Evolutionary conservation across 2,329 filamentous ascomycete species (phyloP).

Genomic region (Didymella sp.): DNA sequence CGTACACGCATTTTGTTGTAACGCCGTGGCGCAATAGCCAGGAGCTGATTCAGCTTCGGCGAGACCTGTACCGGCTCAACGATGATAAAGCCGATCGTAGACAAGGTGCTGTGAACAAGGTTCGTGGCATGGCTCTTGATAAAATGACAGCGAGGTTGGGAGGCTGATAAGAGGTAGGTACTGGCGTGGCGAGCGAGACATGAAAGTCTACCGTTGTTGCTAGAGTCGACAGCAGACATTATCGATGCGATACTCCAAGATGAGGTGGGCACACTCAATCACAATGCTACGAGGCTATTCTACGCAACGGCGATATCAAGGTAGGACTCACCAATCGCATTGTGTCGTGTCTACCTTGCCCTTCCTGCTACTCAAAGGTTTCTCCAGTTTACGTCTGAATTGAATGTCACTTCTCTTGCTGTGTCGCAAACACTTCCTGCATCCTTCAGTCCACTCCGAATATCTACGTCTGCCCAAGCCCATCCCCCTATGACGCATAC

Average conservation of each 20-base stretch:
- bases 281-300: conserved; percentile 69
- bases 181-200: conserved; percentile 44
- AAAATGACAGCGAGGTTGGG: background rate
- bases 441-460: background rate
- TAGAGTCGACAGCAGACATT: conserved; percentile 79
- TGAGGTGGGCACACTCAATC: conserved; percentile 54
- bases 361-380: background rate
- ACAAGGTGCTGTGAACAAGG: conserved; percentile 50
- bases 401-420: background rate
- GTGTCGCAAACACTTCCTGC: background rate
- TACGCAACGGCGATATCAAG: conserved; percentile 79
- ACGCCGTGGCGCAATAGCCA: conserved; percentile 73
- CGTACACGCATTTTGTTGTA: conserved; percentile 62
- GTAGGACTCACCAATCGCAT: conserved; percentile 50
- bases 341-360: background rate
- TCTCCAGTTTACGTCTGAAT: background rate
- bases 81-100: conserved; percentile 36
- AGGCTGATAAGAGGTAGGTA: conserved; percentile 38
- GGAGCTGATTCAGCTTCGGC: conserved; percentile 71
- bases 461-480: background rate
- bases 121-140: conserved; percentile 28
- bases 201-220: conserved; percentile 70
- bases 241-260: conserved; percentile 73
- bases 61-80: conserved; percentile 65
- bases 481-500: background rate